These are phyloP conservation scores for Chytriomyces confervae DNA, from an alignment of 192 early-diverging fungal species.

Conservation along the genomic window DNA sequence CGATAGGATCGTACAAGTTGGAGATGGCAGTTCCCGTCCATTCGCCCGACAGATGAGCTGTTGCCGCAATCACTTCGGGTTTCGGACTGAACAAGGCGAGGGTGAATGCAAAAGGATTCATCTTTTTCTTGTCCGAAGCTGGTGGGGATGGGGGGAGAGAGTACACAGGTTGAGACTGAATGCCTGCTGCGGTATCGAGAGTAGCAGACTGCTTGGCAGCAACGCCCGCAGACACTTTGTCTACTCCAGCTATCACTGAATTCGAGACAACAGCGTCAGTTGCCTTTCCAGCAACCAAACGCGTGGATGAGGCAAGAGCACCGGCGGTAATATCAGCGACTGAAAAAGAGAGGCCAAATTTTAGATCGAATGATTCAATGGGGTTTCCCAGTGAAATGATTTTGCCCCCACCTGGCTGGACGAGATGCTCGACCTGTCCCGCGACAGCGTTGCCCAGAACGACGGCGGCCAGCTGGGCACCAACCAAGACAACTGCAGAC, in stretches of 20 bases:
- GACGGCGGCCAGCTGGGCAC: conserved; percentile 14
- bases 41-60: not conserved
- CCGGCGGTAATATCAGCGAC: too few relatives aligned
- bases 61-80: not conserved
- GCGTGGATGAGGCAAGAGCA: not conserved
- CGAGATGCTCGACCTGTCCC: not conserved
- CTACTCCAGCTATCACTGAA: not conserved
- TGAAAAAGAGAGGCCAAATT: too few relatives aligned
- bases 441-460: conserved; percentile 13
- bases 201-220: not conserved
- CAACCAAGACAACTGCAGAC: conserved; percentile 11
- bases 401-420: not conserved
- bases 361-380: too few relatives aligned
- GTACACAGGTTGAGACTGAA: not conserved
- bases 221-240: not conserved
- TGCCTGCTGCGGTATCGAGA: not conserved
- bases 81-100: not conserved
- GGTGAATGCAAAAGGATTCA: not conserved
- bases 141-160: not conserved
- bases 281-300: not conserved
- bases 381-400: not conserved
- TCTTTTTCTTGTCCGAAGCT: not conserved
- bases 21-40: not conserved
- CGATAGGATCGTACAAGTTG: not conserved
- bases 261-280: not conserved